Percentiles rank a stretch among this genome's conserved stretches.
Evolutionary conservation across 2,329 filamentous ascomycete genomes (phyloP).

Genomic region (Bisporella sp.): DNA sequence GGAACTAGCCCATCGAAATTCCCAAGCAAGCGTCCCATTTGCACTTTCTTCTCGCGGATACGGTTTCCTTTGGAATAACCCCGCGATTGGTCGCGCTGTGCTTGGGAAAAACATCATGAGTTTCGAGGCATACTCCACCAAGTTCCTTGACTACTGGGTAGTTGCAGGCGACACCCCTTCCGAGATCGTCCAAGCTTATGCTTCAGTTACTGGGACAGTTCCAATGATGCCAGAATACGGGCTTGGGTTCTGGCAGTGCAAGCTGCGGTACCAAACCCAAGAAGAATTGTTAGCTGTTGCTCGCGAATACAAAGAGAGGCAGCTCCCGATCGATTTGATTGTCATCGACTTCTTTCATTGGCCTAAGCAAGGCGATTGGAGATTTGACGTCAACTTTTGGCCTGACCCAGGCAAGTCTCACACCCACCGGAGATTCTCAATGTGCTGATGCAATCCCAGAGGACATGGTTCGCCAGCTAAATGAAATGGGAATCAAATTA

Average conservation of each 20-base stretch:
- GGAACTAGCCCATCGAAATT: conserved; percentile 59
- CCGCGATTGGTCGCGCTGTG: conserved; percentile 52
- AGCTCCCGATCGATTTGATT: conserved; percentile 56
- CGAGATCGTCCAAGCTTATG: conserved; percentile 50
- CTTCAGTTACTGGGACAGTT: conserved; percentile 47
- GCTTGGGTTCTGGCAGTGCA: conserved; percentile 63
- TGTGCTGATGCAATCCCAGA: conserved; percentile 27
- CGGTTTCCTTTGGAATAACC: conserved; percentile 61
- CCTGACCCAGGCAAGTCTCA: conserved; percentile 45
- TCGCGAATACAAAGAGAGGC: conserved; percentile 46
- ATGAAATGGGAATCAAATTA: conserved; percentile 51
- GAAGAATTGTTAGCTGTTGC: conserved; percentile 54
- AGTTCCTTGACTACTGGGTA: conserved; percentile 55
- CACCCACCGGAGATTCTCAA: not conserved
- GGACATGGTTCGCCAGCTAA: conserved; percentile 56
- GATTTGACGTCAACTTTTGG: conserved; percentile 57
- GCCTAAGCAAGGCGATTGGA: conserved; percentile 61
- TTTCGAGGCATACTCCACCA: conserved; percentile 53
- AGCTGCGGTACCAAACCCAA: conserved; percentile 58
- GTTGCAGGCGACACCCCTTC: conserved; percentile 48
- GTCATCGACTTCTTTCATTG: conserved; percentile 64
- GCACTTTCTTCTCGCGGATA: conserved; percentile 52
- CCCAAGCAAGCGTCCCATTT: conserved; percentile 58
- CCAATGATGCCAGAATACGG: conserved; percentile 65
- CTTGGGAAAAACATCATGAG: conserved; percentile 54